These are phyloP conservation scores for Candida takata DNA, from an alignment of 805 yeast species.

Conservation along the genomic window DNA sequence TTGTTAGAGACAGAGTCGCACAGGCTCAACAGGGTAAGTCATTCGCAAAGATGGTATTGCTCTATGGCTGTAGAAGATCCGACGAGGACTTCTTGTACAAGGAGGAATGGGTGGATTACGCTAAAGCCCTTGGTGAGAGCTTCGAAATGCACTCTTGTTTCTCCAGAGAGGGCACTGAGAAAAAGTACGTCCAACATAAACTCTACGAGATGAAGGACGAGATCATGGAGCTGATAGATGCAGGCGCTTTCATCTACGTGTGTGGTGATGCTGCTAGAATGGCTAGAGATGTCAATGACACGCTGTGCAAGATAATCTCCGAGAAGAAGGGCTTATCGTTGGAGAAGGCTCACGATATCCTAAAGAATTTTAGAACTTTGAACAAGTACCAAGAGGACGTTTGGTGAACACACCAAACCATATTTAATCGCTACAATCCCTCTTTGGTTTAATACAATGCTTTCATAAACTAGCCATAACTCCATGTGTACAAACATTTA, in stretches of 20 bases:
- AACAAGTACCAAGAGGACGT: conserved; percentile 96
- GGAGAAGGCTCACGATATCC: conserved; percentile 67
- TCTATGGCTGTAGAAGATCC: conserved; percentile 83
- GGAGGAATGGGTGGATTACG: conserved; percentile 82
- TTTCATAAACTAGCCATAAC: too few relatives aligned
- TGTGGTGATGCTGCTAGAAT: conserved; percentile 95
- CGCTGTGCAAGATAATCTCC: conserved; percentile 57
- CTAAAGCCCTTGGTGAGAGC: conserved; percentile 43
- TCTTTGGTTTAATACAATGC: too few relatives aligned
- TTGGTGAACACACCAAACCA: conserved; percentile 48
- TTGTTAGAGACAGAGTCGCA: conserved; percentile 77
- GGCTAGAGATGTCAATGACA: conserved; percentile 88
- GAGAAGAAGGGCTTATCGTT: conserved; percentile 55
- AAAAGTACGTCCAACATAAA: conserved; percentile 81
- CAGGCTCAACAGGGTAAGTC: conserved; percentile 39
- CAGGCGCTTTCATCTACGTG: conserved; percentile 87
- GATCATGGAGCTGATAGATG: conserved; percentile 38
- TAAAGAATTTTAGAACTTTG: conserved; percentile 72
- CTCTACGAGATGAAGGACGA: conserved; percentile 44
- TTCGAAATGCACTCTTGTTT: conserved; percentile 80
- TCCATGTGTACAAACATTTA: too few relatives aligned
- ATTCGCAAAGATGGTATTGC: conserved; percentile 69
- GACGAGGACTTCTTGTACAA: conserved; percentile 76
- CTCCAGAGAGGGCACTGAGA: conserved; percentile 63
- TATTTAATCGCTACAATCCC: too few relatives aligned